A percentile compares a stretch with the other conserved stretches of the same genome.
These are phyloP conservation scores for Lentinula raphanica DNA, from an alignment of 768 basidiomycete species.

Conservation along the genomic window DNA sequence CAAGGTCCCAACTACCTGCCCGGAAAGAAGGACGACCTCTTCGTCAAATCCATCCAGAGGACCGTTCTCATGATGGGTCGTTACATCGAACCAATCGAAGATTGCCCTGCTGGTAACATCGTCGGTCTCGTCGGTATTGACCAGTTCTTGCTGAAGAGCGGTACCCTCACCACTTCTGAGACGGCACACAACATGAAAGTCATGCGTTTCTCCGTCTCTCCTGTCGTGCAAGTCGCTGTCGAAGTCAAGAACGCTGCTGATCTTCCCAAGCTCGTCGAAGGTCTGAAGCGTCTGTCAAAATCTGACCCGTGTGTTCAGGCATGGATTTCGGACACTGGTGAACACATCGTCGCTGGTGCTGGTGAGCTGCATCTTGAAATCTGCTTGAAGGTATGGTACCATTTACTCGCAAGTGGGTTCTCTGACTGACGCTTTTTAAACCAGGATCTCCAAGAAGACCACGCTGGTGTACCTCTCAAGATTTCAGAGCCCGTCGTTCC, in stretches of 20 bases:
- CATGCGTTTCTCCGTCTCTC: slow-evolving; percentile 99
- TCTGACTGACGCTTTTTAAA: slow-evolving; percentile 7
- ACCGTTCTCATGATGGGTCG: slow-evolving; percentile 99
- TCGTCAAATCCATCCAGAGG: slow-evolving; percentile 96
- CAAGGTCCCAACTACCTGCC: slow-evolving; percentile 99
- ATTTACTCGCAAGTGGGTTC: background rate
- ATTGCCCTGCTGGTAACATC: slow-evolving; percentile 99
- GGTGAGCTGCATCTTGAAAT: slow-evolving; percentile 99
- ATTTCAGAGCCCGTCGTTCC: slow-evolving; percentile 97
- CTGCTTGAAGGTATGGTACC: slow-evolving; percentile 78
- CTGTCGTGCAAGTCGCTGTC: slow-evolving; percentile 97
- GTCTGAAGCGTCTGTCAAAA: slow-evolving; percentile 99
- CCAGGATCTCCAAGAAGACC: slow-evolving; percentile 98
- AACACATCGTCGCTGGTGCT: slow-evolving; percentile 98
- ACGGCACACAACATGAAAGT: slow-evolving; percentile 99
- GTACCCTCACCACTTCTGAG: slow-evolving; percentile 95
- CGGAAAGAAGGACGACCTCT: slow-evolving; percentile 97
- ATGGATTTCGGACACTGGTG: slow-evolving; percentile 86
- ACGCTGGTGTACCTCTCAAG: slow-evolving; percentile 98
- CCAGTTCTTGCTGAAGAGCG: slow-evolving; percentile 99
- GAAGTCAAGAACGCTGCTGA: slow-evolving; percentile 99
- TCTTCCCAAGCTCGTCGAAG: slow-evolving; percentile 99
- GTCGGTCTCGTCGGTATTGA: slow-evolving; percentile 99
- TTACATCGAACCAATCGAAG: slow-evolving; percentile 96
- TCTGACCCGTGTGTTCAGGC: slow-evolving; percentile 99